Conservation (phyloP, 1,284 basidiomycete genomes). For the Apiotrichum siamense region DNA sequence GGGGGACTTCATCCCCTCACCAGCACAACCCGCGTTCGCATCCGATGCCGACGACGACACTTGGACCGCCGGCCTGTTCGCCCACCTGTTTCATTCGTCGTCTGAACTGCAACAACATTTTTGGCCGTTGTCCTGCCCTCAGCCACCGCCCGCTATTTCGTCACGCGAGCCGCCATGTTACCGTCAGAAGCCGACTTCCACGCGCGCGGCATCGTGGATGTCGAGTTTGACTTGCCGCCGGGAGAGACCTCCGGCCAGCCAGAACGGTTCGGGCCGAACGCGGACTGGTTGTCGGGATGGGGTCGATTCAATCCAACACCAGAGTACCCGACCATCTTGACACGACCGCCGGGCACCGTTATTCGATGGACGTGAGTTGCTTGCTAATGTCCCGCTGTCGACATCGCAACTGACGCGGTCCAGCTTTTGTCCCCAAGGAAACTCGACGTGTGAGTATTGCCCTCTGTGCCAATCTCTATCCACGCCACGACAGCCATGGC, state of each 20-base stretch:
- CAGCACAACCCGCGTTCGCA: too few species aligned
- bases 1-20: too few species aligned
- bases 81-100: too few species aligned
- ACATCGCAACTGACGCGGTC: background rate
- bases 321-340: conserved; percentile 14
- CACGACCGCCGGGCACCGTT: background rate
- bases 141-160: background rate
- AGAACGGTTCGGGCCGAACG: background rate
- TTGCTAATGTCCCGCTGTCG: background rate
- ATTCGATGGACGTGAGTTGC: conserved; percentile 15
- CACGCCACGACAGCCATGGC: too few species aligned
- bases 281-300: conserved; percentile 10
- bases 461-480: too few species aligned
- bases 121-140: too few species aligned
- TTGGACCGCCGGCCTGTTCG: too few species aligned
- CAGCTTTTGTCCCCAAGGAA: conserved; percentile 13
- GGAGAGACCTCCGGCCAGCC: too few species aligned
- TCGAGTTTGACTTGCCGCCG: background rate
- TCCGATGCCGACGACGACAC: too few species aligned
- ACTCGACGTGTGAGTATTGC: conserved; percentile 6
- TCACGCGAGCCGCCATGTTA: background rate
- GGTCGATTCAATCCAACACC: conserved; percentile 9
- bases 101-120: too few species aligned
- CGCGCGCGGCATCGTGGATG: background rate
- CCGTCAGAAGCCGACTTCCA: background rate